Percentiles rank a stretch among this genome's conserved stretches.
Conservation (phyloP, 208 protist species). For the Leishmania amazonensis region DNA sequence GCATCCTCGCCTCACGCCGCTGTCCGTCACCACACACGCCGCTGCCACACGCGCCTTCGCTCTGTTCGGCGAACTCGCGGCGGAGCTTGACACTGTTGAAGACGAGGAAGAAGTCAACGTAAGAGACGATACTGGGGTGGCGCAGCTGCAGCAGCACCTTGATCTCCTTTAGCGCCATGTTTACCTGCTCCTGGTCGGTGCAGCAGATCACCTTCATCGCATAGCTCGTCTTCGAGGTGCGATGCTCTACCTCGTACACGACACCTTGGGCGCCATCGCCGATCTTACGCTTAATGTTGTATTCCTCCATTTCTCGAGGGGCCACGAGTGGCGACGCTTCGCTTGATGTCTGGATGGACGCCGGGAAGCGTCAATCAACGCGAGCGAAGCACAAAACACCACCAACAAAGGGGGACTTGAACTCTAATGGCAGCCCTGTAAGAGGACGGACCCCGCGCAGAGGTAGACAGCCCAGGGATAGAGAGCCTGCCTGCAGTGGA, state of each 20-base stretch:
- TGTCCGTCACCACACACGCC: background rate
- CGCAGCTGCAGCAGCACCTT: slow-evolving; percentile 81
- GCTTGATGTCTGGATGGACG: background rate
- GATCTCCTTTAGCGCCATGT: slow-evolving; percentile 85
- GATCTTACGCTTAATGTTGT: slow-evolving; percentile 62
- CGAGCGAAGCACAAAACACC: background rate
- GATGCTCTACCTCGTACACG: slow-evolving; percentile 76
- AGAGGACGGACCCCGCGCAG: background rate
- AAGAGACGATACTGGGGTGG: slow-evolving; percentile 84
- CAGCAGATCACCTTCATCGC: slow-evolving; percentile 90
- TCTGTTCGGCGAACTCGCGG: slow-evolving; percentile 44
- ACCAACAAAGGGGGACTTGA: background rate
- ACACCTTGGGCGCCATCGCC: slow-evolving; percentile 81
- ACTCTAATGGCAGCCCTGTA: background rate
- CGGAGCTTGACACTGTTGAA: slow-evolving; percentile 66
- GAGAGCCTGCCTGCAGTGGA: slow-evolving; percentile 5
- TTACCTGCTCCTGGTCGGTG: slow-evolving; percentile 61
- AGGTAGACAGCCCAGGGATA: slow-evolving; percentile 8
- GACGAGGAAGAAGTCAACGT: slow-evolving; percentile 87
- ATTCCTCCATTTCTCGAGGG: slow-evolving; percentile 72
- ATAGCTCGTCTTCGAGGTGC: slow-evolving; percentile 47
- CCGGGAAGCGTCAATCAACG: background rate
- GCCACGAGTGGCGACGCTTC: background rate
- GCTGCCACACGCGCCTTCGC: slow-evolving; percentile 7
- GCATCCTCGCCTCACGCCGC: background rate